These are phyloP conservation scores for Choanephora cucurbitarum DNA, from an alignment of 371 early-diverging fungal genomes.

Conservation along the genomic window DNA sequence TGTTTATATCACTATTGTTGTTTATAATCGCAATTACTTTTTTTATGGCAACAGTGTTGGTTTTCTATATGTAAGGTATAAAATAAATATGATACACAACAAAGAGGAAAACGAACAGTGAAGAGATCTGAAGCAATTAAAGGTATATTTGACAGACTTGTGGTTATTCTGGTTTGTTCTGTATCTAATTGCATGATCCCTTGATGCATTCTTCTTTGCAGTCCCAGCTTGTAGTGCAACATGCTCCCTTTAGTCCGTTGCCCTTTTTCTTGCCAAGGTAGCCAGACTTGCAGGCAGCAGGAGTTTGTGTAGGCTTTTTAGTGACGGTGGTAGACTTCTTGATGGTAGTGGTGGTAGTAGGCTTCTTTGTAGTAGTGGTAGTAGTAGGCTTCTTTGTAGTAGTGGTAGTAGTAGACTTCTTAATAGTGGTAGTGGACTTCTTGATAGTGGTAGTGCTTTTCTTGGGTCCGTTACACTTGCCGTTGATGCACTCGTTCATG, in stretches of 20 bases:
- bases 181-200: conserved; percentile 5
- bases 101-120: too few relatives aligned
- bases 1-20: too few relatives aligned
- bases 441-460: background rate
- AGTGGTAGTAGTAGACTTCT: background rate
- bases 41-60: too few relatives aligned
- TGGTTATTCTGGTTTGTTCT: too few relatives aligned
- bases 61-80: too few relatives aligned
- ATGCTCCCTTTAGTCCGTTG: conserved; percentile 6
- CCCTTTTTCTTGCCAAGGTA: conserved; percentile 5
- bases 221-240: conserved; percentile 8
- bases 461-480: conserved; percentile 1
- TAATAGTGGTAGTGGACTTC: background rate
- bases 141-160: too few relatives aligned
- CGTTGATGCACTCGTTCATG: conserved; percentile 3
- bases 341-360: background rate
- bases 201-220: conserved; percentile 16
- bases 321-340: background rate
- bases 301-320: background rate
- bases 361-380: background rate
- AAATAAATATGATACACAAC: too few relatives aligned
- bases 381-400: background rate
- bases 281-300: background rate
- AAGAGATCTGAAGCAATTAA: too few relatives aligned
- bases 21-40: too few relatives aligned